Conservation (phyloP, 148 eudicot species). For the Fagopyrum esculentum region DNA sequence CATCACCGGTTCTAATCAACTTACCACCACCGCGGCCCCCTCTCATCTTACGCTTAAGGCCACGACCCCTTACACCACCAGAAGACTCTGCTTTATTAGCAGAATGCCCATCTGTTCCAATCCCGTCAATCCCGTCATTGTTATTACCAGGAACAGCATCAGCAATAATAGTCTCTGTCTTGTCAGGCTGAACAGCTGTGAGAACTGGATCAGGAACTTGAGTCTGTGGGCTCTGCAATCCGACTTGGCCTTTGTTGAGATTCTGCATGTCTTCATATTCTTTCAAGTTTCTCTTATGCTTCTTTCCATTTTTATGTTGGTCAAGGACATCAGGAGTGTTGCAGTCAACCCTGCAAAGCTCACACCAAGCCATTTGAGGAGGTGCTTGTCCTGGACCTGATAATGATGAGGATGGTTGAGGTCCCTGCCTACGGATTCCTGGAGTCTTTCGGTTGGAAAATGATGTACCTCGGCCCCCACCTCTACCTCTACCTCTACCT, state of each 20-base stretch:
- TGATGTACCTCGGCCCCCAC: conserved; percentile 36
- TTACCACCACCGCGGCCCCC: conserved; percentile 46
- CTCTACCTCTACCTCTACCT: conserved; percentile 48
- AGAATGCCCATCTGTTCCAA: conserved; percentile 15
- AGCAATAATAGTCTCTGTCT: background rate
- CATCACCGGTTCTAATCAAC: conserved; percentile 30
- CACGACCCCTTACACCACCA: conserved; percentile 23
- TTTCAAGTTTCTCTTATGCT: conserved; percentile 50
- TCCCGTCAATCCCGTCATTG: conserved; percentile 22
- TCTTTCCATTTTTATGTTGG: conserved; percentile 67
- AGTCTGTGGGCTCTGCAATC: conserved; percentile 18
- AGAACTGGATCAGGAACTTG: conserved; percentile 17
- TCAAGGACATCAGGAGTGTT: conserved; percentile 55
- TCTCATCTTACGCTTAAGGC: conserved; percentile 50
- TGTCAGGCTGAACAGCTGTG: conserved; percentile 13
- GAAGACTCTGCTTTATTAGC: conserved; percentile 18
- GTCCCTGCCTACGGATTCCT: background rate
- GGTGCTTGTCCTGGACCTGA: conserved; percentile 21
- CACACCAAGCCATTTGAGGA: conserved; percentile 43
- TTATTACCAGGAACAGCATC: conserved; percentile 14
- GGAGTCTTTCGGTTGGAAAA: background rate
- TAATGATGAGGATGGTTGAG: conserved; percentile 17
- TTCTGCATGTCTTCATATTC: conserved; percentile 43
- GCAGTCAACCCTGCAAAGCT: conserved; percentile 68
- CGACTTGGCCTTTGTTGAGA: conserved; percentile 25